Evolutionary conservation across 1,284 basidiomycete genomes (phyloP).

Genomic region (Xerocomus subilludens): DNA sequence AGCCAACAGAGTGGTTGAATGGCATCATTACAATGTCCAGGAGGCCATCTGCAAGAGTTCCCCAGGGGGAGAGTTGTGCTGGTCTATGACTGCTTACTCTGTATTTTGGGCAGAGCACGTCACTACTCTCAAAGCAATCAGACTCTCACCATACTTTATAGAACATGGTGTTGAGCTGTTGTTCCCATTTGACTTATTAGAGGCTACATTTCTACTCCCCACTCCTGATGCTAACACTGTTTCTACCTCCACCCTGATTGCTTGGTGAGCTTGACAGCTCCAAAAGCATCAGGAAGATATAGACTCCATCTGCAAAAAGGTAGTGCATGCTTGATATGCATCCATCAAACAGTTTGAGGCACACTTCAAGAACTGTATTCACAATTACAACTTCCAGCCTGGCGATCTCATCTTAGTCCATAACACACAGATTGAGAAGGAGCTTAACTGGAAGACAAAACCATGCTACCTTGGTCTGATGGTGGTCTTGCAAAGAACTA

Average conservation of each 20-base stretch:
- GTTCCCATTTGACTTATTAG: constrained; percentile 56
- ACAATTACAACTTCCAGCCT: constrained; percentile 41
- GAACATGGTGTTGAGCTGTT: too few relatives aligned
- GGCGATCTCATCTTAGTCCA: too few relatives aligned
- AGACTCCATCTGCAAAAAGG: neutral
- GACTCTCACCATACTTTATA: too few relatives aligned
- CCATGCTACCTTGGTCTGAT: too few relatives aligned
- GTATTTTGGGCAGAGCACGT: constrained; percentile 41
- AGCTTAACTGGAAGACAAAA: too few relatives aligned
- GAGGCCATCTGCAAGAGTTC: neutral
- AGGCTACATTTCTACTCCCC: constrained; percentile 56
- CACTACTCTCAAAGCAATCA: constrained; percentile 47
- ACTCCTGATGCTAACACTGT: constrained; percentile 27
- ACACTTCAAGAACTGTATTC: constrained; percentile 43
- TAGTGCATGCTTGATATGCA: neutral
- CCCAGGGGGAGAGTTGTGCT: neutral
- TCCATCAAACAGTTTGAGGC: neutral
- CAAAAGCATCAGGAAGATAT: constrained; percentile 45
- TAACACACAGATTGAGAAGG: too few relatives aligned
- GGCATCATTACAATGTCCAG: neutral
- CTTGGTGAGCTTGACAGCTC: too few relatives aligned
- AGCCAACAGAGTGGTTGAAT: neutral
- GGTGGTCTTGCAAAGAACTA: constrained; percentile 36
- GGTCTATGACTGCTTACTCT: constrained; percentile 45
- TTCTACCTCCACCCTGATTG: constrained; percentile 44